Evolutionary conservation across 306 rosid genomes (phyloP).

Genomic region (Casuarina equisetifolia): DNA sequence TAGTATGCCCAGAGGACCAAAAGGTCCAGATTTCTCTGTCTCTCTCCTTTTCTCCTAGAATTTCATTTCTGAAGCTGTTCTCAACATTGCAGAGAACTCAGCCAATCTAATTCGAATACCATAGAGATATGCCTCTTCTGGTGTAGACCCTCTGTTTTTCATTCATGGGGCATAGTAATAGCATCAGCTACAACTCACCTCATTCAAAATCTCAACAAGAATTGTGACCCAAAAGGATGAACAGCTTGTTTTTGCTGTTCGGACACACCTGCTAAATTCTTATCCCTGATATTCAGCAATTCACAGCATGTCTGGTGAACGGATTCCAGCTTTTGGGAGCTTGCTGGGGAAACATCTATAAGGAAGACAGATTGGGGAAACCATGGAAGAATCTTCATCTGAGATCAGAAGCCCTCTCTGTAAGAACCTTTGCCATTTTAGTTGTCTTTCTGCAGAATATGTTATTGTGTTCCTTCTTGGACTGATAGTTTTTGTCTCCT

Average conservation of each 20-base stretch:
- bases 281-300: background rate
- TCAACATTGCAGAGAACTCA: no score
- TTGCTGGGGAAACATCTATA: background rate
- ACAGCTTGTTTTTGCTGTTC: background rate
- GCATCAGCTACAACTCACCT: background rate
- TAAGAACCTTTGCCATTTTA: background rate
- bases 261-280: background rate
- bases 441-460: background rate
- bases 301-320: background rate
- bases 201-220: background rate
- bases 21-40: no score
- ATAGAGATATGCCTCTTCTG: no score
- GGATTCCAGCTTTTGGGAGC: background rate
- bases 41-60: no score
- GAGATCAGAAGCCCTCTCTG: slow-evolving; percentile 35
- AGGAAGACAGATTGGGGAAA: background rate
- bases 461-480: background rate
- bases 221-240: background rate
- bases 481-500: background rate
- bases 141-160: no score
- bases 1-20: no score
- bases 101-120: no score
- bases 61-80: no score
- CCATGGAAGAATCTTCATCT: slow-evolving; percentile 27
- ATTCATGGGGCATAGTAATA: no score